Percentiles rank a stretch among this genome's conserved stretches.
phyloP scores from a whole-genome alignment of 345 rosid species.

The Erodium maritimum region DNA sequence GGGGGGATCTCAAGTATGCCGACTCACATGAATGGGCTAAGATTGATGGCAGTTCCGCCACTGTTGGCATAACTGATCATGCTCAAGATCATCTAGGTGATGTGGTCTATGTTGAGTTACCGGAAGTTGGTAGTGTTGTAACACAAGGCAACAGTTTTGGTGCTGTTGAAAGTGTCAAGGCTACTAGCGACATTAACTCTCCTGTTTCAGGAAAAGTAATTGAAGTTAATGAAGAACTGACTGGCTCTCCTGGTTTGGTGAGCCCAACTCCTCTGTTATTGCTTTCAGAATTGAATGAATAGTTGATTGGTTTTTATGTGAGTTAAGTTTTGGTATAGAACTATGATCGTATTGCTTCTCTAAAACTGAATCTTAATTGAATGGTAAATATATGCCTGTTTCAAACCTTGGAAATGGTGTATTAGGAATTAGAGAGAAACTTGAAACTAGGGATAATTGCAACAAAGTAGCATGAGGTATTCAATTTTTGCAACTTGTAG shows the following conservation, averaged over 20 bases:
- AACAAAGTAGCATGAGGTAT: too few relatives aligned
- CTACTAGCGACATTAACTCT: conserved; percentile 84
- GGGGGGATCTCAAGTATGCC: conserved; percentile 66
- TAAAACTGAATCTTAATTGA: too few relatives aligned
- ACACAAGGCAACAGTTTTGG: conserved; percentile 72
- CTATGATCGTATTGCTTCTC: too few relatives aligned
- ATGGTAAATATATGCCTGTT: too few relatives aligned
- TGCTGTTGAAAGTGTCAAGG: conserved; percentile 98
- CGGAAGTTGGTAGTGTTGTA: conserved; percentile 58
- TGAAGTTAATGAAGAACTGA: conserved; percentile 61
- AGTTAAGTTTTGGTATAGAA: too few relatives aligned
- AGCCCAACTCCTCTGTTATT: conserved; percentile 22
- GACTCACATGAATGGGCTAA: conserved; percentile 94
- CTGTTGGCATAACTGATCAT: conserved; percentile 88
- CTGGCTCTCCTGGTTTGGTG: conserved; percentile 60
- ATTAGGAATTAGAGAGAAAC: too few relatives aligned
- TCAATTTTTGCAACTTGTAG: too few relatives aligned
- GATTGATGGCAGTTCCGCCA: conserved; percentile 63
- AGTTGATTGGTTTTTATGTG: too few relatives aligned
- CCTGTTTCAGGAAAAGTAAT: conserved; percentile 84
- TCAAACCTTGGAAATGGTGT: too few relatives aligned
- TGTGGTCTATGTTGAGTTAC: conserved; percentile 87
- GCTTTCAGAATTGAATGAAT: too few relatives aligned
- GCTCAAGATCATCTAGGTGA: conserved; percentile 97
- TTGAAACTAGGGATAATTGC: too few relatives aligned